These are phyloP conservation scores for Stevia rebaudiana DNA, from an alignment of 140 eudicot species.

Conservation along the genomic window DNA sequence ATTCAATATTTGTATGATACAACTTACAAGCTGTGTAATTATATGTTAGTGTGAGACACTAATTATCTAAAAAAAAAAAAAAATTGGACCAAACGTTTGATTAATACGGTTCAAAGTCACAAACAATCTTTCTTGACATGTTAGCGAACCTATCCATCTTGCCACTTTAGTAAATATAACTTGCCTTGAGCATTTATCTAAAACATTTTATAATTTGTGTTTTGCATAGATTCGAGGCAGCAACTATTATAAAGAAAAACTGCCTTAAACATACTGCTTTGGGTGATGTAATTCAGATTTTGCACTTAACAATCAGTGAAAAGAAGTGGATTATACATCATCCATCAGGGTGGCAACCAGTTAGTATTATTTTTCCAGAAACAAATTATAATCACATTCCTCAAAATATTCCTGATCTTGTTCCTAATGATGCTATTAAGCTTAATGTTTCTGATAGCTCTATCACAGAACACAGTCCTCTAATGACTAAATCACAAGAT, in stretches of 20 bases:
- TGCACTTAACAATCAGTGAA: slow-evolving; percentile 58
- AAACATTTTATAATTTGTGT: neutral
- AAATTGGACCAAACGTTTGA: neutral
- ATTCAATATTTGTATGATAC: neutral
- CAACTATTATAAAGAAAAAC: slow-evolving; percentile 49
- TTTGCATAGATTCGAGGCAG: slow-evolving; percentile 75
- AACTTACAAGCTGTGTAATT: neutral
- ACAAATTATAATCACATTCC: no score
- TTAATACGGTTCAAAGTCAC: neutral
- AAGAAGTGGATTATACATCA: slow-evolving; percentile 68
- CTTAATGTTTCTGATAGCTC: slow-evolving; percentile 43
- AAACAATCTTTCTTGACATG: neutral
- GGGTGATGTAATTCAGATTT: slow-evolving; percentile 76
- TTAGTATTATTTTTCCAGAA: slow-evolving; percentile 61
- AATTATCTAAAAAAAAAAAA: neutral
- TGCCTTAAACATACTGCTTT: slow-evolving; percentile 62
- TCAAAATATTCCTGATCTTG: slow-evolving; percentile 42
- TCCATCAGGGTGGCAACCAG: slow-evolving; percentile 91
- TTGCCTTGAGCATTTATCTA: neutral
- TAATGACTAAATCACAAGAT: slow-evolving; percentile 20
- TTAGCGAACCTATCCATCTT: neutral
- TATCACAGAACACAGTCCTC: slow-evolving; percentile 8
- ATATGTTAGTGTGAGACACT: neutral
- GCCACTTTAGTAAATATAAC: neutral
- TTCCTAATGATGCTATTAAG: slow-evolving; percentile 43